These are phyloP conservation scores for Canariomyces notabilis DNA, from an alignment of 2,329 filamentous ascomycete species.

Conservation along the genomic window DNA sequence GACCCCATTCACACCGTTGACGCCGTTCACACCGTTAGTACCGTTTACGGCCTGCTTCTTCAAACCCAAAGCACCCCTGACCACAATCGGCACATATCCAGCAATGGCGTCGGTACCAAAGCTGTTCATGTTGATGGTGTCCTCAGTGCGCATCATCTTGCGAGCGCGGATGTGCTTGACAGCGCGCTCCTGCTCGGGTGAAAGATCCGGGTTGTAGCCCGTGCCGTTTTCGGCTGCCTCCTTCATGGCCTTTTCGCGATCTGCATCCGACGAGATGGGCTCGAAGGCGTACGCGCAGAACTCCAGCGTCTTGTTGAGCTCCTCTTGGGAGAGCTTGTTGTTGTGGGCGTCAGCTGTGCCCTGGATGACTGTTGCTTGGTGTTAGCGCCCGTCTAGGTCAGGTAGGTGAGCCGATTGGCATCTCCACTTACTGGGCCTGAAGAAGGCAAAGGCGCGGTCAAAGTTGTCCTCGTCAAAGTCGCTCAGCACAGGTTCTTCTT, in stretches of 20 bases:
- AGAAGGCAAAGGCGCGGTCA: constrained; percentile 38
- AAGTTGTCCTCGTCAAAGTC: constrained; percentile 40
- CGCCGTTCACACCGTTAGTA: not conserved
- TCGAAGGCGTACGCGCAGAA: constrained; percentile 21
- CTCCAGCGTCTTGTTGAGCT: constrained; percentile 9
- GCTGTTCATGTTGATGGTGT: constrained; percentile 31
- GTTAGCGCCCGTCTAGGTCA: not conserved
- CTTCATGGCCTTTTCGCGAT: not conserved
- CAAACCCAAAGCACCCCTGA: constrained; percentile 24
- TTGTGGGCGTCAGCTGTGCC: constrained; percentile 30
- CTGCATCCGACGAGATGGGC: not conserved
- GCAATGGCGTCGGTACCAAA: constrained; percentile 29
- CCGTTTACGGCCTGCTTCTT: constrained; percentile 16
- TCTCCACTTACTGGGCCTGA: too few relatives aligned
- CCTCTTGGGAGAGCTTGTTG: constrained; percentile 26
- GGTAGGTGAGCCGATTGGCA: constrained; percentile 30
- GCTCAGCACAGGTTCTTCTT: constrained; percentile 36
- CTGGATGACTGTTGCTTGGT: constrained; percentile 33
- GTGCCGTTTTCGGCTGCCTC: not conserved
- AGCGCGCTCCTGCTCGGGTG: not conserved
- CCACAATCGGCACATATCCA: constrained; percentile 25
- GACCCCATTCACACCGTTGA: not conserved
- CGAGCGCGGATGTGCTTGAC: constrained; percentile 23
- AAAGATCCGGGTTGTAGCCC: not conserved
- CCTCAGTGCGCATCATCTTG: constrained; percentile 30